phyloP scores from a whole-genome alignment of 257 asterid species.

The Plantago ovata region DNA sequence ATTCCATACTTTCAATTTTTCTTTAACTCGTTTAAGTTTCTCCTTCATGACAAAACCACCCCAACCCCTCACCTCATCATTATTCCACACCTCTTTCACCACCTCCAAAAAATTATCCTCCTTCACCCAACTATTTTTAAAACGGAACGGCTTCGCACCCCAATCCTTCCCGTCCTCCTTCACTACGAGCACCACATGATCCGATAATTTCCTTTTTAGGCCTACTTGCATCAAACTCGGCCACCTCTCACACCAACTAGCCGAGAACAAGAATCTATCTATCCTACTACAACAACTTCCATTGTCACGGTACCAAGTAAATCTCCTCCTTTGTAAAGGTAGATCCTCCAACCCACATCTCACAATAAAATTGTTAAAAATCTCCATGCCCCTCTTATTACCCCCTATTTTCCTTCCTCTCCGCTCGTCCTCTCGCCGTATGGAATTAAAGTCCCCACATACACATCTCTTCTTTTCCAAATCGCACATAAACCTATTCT shows the following conservation, averaged over 20 bases:
- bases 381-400: too few species aligned
- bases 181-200: background rate
- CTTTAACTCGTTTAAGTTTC: too few species aligned
- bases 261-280: background rate
- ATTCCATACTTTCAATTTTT: background rate
- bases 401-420: too few species aligned
- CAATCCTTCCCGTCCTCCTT: background rate
- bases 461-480: too few species aligned
- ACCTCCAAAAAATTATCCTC: background rate
- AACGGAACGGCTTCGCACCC: background rate
- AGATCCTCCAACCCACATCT: too few species aligned
- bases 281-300: background rate
- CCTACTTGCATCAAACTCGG: background rate
- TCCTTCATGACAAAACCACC: background rate
- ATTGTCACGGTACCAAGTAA: background rate
- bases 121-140: background rate
- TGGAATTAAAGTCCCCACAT: too few species aligned
- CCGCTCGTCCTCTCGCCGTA: too few species aligned
- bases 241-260: background rate
- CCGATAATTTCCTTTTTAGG: background rate
- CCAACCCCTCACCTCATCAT: background rate
- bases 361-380: too few species aligned
- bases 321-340: background rate
- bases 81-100: background rate
- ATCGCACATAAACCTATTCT: too few species aligned